phyloP scores from a whole-genome alignment of 2,329 filamentous ascomycete species.

The Arthrobotrys sphaeroides region DNA sequence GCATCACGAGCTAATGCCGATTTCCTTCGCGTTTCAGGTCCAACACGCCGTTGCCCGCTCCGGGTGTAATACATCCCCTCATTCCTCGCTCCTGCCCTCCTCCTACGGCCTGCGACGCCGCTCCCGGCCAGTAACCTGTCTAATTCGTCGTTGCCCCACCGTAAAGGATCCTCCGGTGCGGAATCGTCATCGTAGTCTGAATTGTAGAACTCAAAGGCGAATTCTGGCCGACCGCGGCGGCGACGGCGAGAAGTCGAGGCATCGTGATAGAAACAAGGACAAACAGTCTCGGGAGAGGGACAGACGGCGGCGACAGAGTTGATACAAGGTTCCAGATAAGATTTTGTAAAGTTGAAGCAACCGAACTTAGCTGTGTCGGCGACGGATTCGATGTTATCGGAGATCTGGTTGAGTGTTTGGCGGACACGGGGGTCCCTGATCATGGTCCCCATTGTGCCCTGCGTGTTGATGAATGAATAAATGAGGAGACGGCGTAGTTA shows the following conservation, averaged over 20 bases:
- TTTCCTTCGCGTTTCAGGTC: conserved; percentile 67
- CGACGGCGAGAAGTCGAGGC: conserved; percentile 66
- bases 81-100: conserved; percentile 44
- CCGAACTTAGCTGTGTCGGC: conserved; percentile 73
- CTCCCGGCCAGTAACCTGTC: conserved; percentile 70
- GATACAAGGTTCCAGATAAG: conserved; percentile 71
- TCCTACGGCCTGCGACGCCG: conserved; percentile 61
- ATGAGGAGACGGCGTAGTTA: not conserved
- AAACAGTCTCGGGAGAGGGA: conserved; percentile 68
- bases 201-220: conserved; percentile 73
- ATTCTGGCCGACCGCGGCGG: conserved; percentile 66
- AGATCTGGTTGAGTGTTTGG: conserved; percentile 73
- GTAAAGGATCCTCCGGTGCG: conserved; percentile 63
- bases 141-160: conserved; percentile 73
- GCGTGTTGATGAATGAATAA: not conserved
- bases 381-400: conserved; percentile 73
- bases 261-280: conserved; percentile 65
- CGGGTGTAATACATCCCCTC: conserved; percentile 57
- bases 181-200: conserved; percentile 69
- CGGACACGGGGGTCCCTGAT: conserved; percentile 68
- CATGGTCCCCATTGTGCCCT: conserved; percentile 46
- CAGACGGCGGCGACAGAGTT: conserved; percentile 67
- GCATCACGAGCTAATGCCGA: conserved; percentile 66
- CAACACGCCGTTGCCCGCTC: conserved; percentile 64
- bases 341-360: conserved; percentile 72